Percentiles rank a stretch among this genome's conserved stretches.
Evolutionary conservation across 148 eudicot species (phyloP).

Genomic region (Chenopodium album): DNA sequence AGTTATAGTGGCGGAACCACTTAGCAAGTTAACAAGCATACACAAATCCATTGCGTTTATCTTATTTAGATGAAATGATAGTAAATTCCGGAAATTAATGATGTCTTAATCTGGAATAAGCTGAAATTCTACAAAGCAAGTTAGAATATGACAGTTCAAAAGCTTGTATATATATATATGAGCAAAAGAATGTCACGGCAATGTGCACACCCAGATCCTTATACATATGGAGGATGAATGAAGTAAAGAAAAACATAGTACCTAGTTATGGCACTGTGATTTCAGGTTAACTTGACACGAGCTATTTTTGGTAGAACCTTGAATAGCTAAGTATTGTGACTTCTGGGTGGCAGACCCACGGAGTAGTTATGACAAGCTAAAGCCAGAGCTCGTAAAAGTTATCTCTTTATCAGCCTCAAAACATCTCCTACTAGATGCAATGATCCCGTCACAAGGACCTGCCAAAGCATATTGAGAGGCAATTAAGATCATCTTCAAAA

Average conservation of each 20-base stretch:
- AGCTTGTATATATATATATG: background rate
- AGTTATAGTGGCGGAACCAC: background rate
- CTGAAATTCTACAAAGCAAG: background rate
- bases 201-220: background rate
- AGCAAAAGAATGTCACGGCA: background rate
- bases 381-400: slow-evolving; percentile 11
- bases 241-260: background rate
- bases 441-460: slow-evolving; percentile 93
- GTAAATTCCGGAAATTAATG: background rate
- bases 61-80: background rate
- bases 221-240: background rate
- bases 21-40: background rate
- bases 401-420: slow-evolving; percentile 57
- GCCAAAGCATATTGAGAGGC: slow-evolving; percentile 3
- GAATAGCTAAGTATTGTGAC: background rate
- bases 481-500: background rate
- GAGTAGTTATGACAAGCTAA: background rate
- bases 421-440: slow-evolving; percentile 90
- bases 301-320: background rate
- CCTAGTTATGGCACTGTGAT: background rate
- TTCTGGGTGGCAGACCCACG: background rate
- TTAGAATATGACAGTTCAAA: background rate
- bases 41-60: background rate
- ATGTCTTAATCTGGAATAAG: background rate
- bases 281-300: background rate